Evolutionary conservation across 371 early-diverging fungal species (phyloP), one percentile per base, ranked within the genome.

Genomic region (Blakeslea trispora): DNA sequence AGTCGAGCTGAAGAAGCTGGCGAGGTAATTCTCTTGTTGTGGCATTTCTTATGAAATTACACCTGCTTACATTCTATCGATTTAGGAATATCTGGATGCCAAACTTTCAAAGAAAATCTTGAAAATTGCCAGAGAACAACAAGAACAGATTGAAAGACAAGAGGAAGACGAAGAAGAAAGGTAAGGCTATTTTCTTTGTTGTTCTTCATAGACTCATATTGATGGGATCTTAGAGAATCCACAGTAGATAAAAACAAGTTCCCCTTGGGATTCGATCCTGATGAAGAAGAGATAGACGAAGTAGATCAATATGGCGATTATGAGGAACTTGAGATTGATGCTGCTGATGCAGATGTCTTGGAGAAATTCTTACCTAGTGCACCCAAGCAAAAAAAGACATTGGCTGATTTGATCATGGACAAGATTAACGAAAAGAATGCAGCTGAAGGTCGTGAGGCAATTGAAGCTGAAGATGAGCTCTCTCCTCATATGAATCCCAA

Each of bases 321-420:
- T 37, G 81, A 81, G 55, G 82, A 81, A 50, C 52, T 78, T 21
- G 90, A 88, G 61, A 78, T 91, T 41, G 90, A 88, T 54, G 90
- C 87, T 59, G 81, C 75, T 11, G 93, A 92, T 71, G 85, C 85
- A 10, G 85, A 81, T 53, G 69, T 92, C 17, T 77, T 97, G 63
- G 88, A 91, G 43, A 91, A 92, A 74, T 96, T 96, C 67, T 83
- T 96, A 79, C 91, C 89, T 13, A 75, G 80, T 34, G 92, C 92
- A 28, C 94, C 94, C 15, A 79, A 70, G 51, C 84, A 91, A 64
- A 88, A 91, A 56, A 82, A 87, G 63, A 94, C 89, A 22, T 81
- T 98, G 50, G 94, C 98, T 4, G 97, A 98, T 69, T 68, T 96
- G 41, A 95, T 98, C 71, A 91, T 94, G 92, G 88, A 87, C 55